phyloP scores from a whole-genome alignment of 2,329 filamentous ascomycete genomes.

The Claviceps cyperi region DNA sequence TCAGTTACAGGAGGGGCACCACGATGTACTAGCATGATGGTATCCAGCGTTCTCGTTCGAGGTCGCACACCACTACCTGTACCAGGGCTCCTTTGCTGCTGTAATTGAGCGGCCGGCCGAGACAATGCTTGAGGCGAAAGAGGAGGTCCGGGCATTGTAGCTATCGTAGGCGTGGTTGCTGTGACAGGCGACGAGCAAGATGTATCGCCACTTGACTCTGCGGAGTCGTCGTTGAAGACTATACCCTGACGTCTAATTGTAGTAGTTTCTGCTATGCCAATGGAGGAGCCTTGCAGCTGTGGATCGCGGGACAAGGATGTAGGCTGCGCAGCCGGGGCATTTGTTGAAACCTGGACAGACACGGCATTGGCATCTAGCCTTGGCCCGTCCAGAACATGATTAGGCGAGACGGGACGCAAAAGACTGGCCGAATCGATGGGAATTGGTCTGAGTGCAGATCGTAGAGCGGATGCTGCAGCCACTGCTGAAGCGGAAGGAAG shows the following conservation, averaged over 20 bases:
- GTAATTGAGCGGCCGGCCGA: constrained; percentile 6
- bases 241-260: constrained; percentile 41
- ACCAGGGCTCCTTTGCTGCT: constrained; percentile 18
- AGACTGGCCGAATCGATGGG: constrained; percentile 23
- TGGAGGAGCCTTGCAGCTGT: constrained; percentile 19
- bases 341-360: constrained; percentile 8
- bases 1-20: constrained; percentile 26
- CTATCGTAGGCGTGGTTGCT: constrained; percentile 1
- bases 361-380: constrained; percentile 12
- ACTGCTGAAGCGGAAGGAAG: constrained; percentile 7
- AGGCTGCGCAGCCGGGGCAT: background rate
- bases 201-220: constrained; percentile 14
- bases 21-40: constrained; percentile 33
- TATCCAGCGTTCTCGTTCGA: constrained; percentile 45
- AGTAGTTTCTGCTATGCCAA: constrained; percentile 18
- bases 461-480: constrained; percentile 18
- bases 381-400: constrained; percentile 27
- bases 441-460: constrained; percentile 20
- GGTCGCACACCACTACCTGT: constrained; percentile 28
- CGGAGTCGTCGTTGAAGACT: constrained; percentile 43
- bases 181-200: constrained; percentile 25
- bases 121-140: background rate
- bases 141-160: background rate
- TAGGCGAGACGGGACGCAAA: constrained; percentile 54
- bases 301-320: constrained; percentile 12